Base-by-base conservation (phyloP, 2,329 filamentous ascomycete species). In the Trichocomaceae sp. region DNA sequence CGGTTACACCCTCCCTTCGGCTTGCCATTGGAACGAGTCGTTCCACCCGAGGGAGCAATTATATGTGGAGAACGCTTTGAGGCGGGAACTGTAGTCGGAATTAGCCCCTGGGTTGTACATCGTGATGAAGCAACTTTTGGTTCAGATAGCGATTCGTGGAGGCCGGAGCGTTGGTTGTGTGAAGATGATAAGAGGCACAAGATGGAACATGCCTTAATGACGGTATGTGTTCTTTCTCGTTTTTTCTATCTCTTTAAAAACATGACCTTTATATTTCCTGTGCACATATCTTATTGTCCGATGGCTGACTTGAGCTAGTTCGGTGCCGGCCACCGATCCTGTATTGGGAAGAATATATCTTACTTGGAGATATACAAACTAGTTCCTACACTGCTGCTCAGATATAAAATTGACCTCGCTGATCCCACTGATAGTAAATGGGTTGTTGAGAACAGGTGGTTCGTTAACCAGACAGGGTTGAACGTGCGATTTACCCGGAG, bases 81-180 rank as follows among this genome's bases (percentile, higher is more conserved):
- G 13, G 44, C 19, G 1, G 60, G 61, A n/a, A 66, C 63, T 7
- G 58, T 63, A 17, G 55, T 66, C 19, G 61, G 62, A 19, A 62
- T 63, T 19, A 64, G 63, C 35, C 56, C 62, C 12, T 64, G 59
- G 55, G 61, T 64, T 8, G 49, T 62, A 17, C 63, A 64, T 45
- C 62, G 62, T n/a, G 52, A 58, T 41, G 49, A 60, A 15, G 31
- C 45, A 5, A 56, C 60, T n/a, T 66, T 65, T 47, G 63, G 62
- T 9, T n/a, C 47, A 4, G 61, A 65, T 35, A 56, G 60, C 1
- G 62, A 66, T 26, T 20, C 23, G 6, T 66, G 57, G 54, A 55
- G 59, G 17, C 64, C 64, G 3, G 56, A 57, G 10, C 59, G 64
- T 26, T 66, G 63, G 64, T 55, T 66, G 26, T 29, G 33, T 17